phyloP scores from a whole-genome alignment of 345 rosid genomes.

The Crucihimalaya himalaica region DNA sequence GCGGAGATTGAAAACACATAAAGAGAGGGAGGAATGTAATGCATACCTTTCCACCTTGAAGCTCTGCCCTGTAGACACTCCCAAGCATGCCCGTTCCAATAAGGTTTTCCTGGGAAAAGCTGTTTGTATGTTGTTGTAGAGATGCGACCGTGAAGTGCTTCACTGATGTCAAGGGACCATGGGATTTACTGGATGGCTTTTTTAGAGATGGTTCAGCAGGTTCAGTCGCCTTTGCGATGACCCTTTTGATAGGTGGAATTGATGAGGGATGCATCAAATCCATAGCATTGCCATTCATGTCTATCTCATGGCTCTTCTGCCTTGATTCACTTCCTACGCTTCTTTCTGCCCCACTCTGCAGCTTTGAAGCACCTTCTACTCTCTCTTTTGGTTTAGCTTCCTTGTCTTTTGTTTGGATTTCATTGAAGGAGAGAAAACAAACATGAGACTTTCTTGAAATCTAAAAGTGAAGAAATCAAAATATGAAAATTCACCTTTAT shows the following conservation, averaged over 20 bases:
- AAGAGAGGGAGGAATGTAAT: background rate
- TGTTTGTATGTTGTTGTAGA: background rate
- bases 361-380: background rate
- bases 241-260: background rate
- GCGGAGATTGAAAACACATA: background rate
- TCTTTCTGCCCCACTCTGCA: background rate
- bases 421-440: background rate
- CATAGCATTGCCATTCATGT: background rate
- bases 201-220: background rate
- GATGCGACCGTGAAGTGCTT: background rate
- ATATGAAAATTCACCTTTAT: background rate
- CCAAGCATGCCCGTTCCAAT: background rate
- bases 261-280: background rate
- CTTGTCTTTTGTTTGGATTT: background rate
- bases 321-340: background rate
- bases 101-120: background rate
- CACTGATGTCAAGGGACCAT: background rate
- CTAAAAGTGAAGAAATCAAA: background rate
- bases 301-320: background rate
- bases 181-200: background rate
- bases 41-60: background rate
- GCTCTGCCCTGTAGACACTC: background rate
- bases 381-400: constrained; percentile 1
- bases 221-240: background rate
- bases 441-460: background rate